These are phyloP conservation scores for Neurospora intermedia DNA, from an alignment of 495 filamentous ascomycete genomes.

Conservation along the genomic window DNA sequence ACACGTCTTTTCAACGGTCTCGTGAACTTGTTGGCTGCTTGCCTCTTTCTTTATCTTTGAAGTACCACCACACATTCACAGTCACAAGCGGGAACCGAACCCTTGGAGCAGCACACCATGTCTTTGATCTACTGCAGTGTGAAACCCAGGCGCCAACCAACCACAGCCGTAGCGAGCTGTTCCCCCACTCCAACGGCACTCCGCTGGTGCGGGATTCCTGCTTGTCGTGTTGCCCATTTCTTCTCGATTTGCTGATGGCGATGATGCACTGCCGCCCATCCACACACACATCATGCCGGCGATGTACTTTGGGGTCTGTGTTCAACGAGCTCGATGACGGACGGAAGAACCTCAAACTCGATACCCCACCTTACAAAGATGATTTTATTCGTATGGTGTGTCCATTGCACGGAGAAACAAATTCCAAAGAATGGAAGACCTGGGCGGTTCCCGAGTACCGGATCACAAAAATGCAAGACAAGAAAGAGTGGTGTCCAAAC, in stretches of 20 bases:
- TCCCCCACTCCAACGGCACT: not conserved
- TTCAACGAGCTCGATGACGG: not conserved
- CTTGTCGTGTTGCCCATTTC: not conserved
- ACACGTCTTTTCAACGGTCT: not conserved
- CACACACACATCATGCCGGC: not conserved
- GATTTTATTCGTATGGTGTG: not conserved
- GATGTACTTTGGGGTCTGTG: not conserved
- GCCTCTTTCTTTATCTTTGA: not conserved
- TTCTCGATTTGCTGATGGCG: not conserved
- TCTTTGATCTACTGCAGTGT: not conserved
- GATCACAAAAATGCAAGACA: not conserved
- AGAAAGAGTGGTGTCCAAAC: not conserved
- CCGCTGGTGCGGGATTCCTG: not conserved
- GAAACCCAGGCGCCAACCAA: not conserved
- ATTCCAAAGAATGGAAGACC: not conserved
- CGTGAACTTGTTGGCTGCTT: not conserved
- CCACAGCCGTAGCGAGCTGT: not conserved
- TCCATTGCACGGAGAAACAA: not conserved
- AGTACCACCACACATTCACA: not conserved
- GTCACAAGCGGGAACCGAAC: not conserved
- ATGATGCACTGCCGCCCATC: not conserved
- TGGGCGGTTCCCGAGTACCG: not conserved
- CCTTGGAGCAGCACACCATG: not conserved
- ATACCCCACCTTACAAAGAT: no score
- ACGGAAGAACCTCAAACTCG: not conserved